Percentiles rank a stretch among this genome's conserved stretches.
Conservation (phyloP, 2,329 filamentous ascomycete genomes). For the Truncatella angustata region DNA sequence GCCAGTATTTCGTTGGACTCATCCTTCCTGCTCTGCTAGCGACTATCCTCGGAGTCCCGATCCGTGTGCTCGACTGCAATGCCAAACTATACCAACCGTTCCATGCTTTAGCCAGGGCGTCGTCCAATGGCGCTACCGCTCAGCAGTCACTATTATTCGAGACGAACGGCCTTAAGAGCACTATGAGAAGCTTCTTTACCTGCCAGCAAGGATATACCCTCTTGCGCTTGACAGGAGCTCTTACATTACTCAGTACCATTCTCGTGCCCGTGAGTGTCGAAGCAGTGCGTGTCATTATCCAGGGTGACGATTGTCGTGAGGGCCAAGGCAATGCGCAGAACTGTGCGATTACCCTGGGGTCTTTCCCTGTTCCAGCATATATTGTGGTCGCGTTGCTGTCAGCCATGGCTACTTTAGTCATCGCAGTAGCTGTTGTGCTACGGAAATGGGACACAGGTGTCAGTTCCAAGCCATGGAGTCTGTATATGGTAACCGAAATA, state of each 20-base stretch:
- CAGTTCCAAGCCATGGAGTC: slow-evolving; percentile 32
- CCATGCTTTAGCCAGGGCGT: slow-evolving; percentile 33
- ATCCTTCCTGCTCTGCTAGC: slow-evolving; percentile 21
- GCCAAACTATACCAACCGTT: slow-evolving; percentile 32
- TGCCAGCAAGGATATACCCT: slow-evolving; percentile 22
- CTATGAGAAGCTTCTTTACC: no score
- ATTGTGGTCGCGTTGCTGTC: slow-evolving; percentile 24
- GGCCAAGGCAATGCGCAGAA: slow-evolving; percentile 20
- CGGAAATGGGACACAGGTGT: slow-evolving; percentile 30
- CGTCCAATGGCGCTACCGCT: slow-evolving; percentile 26
- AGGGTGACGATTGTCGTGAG: slow-evolving; percentile 22
- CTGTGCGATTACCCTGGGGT: slow-evolving; percentile 29
- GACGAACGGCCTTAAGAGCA: slow-evolving; percentile 21
- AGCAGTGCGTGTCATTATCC: slow-evolving; percentile 26
- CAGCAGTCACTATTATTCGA: slow-evolving; percentile 28
- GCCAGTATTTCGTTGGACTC: slow-evolving; percentile 22
- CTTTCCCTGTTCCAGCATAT: slow-evolving; percentile 21
- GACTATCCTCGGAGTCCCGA: slow-evolving; percentile 17
- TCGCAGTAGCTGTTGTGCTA: slow-evolving; percentile 22
- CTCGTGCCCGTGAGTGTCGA: slow-evolving; percentile 30
- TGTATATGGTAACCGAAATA: slow-evolving; percentile 31
- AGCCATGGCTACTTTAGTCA: slow-evolving; percentile 24
- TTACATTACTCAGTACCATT: slow-evolving; percentile 23
- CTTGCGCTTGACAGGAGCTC: slow-evolving; percentile 23
- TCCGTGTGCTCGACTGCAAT: slow-evolving; percentile 23